Percentiles rank a stretch among this genome's conserved stretches.
Evolutionary conservation across 202 grass and related monocot genomes (phyloP).

Genomic region (Alloteropsis angusta): DNA sequence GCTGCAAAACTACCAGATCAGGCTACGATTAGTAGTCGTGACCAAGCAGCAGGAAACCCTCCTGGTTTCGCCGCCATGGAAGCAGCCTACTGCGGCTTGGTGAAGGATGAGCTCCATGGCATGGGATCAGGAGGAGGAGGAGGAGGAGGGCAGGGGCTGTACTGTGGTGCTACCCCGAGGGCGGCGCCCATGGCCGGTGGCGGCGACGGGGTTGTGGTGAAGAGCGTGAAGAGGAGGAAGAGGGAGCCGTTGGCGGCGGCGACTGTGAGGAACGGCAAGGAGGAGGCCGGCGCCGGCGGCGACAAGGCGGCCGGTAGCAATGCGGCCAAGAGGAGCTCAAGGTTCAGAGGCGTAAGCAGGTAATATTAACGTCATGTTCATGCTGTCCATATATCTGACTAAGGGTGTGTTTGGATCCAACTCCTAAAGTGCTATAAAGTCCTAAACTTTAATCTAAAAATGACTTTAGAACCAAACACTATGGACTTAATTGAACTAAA

Average conservation of each 20-base stretch:
- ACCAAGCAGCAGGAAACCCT: neutral
- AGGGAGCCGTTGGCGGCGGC: conserved; percentile 23
- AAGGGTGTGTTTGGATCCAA: too few species aligned
- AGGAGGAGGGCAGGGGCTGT: neutral
- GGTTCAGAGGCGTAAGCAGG: conserved; percentile 71
- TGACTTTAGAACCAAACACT: too few species aligned
- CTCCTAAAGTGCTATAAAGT: too few species aligned
- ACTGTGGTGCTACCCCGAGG: neutral
- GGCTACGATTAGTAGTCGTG: too few species aligned
- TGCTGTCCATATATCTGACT: too few species aligned
- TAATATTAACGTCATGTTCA: neutral
- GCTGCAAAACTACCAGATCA: neutral
- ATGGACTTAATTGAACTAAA: too few species aligned
- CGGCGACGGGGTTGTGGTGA: neutral
- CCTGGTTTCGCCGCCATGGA: neutral
- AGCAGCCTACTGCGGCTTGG: conserved; percentile 2
- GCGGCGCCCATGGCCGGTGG: neutral
- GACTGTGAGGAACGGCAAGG: neutral
- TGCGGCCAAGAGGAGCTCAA: conserved; percentile 49
- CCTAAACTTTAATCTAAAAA: too few species aligned
- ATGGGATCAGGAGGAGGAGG: neutral
- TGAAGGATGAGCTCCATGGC: conserved; percentile 33
- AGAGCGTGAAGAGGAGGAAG: conserved; percentile 35
- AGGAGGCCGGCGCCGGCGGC: neutral
- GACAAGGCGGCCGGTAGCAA: conserved; percentile 23